Percentiles rank a stretch among this genome's conserved stretches.
These are phyloP conservation scores for Ceratonia siliqua DNA, from an alignment of 306 rosid species.

Conservation along the genomic window DNA sequence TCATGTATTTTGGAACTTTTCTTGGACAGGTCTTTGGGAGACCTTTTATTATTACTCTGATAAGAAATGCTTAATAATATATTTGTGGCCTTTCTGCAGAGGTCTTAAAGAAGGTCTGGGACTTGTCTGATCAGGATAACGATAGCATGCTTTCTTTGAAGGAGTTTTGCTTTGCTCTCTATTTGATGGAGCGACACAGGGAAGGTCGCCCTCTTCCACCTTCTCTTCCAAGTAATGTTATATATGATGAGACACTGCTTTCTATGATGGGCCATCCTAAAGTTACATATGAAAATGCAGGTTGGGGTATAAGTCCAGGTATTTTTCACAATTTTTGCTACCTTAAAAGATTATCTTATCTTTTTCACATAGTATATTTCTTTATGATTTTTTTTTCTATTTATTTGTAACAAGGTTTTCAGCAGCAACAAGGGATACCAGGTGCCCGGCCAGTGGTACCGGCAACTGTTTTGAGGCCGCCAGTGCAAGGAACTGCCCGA, in stretches of 20 bases:
- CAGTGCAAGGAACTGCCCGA: constrained; percentile 44
- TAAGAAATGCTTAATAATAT: constrained; percentile 24
- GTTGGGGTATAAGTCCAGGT: constrained; percentile 73
- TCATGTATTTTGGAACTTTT: constrained; percentile 13
- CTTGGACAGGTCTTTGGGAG: constrained; percentile 29
- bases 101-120: constrained; percentile 95
- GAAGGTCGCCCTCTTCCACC: constrained; percentile 90
- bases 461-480: constrained; percentile 56
- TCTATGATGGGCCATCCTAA: constrained; percentile 85
- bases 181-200: constrained; percentile 91
- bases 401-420: constrained; percentile 59
- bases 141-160: constrained; percentile 97
- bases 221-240: constrained; percentile 67
- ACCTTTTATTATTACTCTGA: constrained; percentile 31
- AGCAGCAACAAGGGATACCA: constrained; percentile 67
- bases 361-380: constrained; percentile 20
- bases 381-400: background rate
- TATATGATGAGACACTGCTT: constrained; percentile 73
- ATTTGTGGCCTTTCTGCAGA: constrained; percentile 60
- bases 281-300: constrained; percentile 56
- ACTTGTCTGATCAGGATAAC: constrained; percentile 92
- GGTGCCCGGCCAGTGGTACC: constrained; percentile 59
- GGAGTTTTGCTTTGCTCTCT: constrained; percentile 92
- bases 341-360: background rate
- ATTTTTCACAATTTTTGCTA: constrained; percentile 20